Evolutionary conservation across 352 stramenopile species (phyloP).

Genomic region (Phytophthora crassamura): DNA sequence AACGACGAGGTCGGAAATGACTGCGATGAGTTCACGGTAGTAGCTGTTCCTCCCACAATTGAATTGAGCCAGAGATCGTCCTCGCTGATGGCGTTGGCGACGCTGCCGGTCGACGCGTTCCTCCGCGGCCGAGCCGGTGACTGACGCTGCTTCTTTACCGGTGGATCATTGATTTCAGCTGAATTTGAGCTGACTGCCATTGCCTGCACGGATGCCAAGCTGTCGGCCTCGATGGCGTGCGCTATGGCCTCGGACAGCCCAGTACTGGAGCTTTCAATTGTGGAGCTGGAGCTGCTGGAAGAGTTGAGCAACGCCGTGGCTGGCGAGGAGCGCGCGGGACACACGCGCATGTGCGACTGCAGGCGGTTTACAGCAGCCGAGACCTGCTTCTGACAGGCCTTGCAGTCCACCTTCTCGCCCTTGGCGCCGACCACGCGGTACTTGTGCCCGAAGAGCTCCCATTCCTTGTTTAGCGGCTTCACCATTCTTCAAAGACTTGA

Average conservation of each 20-base stretch:
- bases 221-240: slow-evolving; percentile 3
- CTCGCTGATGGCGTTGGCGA: background rate
- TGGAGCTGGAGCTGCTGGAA: slow-evolving; percentile 6
- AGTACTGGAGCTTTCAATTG: background rate
- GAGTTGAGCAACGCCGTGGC: background rate
- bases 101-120: background rate
- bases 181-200: background rate
- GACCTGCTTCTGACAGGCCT: slow-evolving; percentile 66
- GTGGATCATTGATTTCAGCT: slow-evolving; percentile 11
- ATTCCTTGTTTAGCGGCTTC: slow-evolving; percentile 70
- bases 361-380: slow-evolving; percentile 67
- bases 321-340: slow-evolving; percentile 42
- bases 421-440: slow-evolving; percentile 65
- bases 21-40: slow-evolving; percentile 3
- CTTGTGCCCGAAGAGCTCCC: slow-evolving; percentile 67
- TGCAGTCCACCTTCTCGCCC: slow-evolving; percentile 71
- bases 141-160: slow-evolving; percentile 34
- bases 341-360: slow-evolving; percentile 70
- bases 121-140: slow-evolving; percentile 10
- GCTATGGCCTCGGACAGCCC: slow-evolving; percentile 5
- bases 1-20: slow-evolving; percentile 18
- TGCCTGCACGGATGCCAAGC: background rate
- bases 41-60: background rate
- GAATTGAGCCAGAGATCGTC: slow-evolving; percentile 40
- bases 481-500: slow-evolving; percentile 56